phyloP scores from a whole-genome alignment of 305 asterid genomes.

The Fraxinus sp. region DNA sequence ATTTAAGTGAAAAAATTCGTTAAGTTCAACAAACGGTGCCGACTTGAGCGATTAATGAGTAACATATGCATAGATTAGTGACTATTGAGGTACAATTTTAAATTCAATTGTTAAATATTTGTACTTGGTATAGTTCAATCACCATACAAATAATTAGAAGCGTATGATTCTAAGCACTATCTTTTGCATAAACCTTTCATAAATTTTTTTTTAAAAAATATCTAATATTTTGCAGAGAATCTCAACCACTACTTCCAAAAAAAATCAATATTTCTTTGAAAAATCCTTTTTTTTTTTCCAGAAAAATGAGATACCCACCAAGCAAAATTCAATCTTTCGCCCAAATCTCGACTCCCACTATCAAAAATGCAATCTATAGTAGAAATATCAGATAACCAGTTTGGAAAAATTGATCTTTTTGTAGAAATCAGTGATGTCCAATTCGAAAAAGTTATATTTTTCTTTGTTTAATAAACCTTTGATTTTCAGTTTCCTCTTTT shows the following conservation, averaged over 20 bases:
- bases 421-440: constrained; percentile 25
- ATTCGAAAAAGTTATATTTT: constrained; percentile 11
- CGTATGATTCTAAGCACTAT: not conserved
- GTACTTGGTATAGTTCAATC: no score
- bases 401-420: constrained; percentile 16
- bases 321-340: constrained; percentile 16
- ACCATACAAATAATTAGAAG: no score
- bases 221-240: not conserved
- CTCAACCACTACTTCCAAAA: constrained; percentile 14
- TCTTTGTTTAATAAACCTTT: no score
- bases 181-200: not conserved
- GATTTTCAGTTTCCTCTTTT: not conserved
- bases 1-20: no score
- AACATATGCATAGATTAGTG: no score
- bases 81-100: no score
- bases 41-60: no score
- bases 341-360: constrained; percentile 21
- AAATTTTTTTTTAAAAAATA: no score
- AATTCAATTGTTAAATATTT: no score
- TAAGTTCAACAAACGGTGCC: no score
- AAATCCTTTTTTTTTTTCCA: not conserved
- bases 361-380: constrained; percentile 14
- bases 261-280: not conserved
- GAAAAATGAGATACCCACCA: constrained; percentile 15
- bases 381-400: constrained; percentile 21